phyloP scores from a whole-genome alignment of 176 grass and related monocot species.

The Phoenix roebelenii region DNA sequence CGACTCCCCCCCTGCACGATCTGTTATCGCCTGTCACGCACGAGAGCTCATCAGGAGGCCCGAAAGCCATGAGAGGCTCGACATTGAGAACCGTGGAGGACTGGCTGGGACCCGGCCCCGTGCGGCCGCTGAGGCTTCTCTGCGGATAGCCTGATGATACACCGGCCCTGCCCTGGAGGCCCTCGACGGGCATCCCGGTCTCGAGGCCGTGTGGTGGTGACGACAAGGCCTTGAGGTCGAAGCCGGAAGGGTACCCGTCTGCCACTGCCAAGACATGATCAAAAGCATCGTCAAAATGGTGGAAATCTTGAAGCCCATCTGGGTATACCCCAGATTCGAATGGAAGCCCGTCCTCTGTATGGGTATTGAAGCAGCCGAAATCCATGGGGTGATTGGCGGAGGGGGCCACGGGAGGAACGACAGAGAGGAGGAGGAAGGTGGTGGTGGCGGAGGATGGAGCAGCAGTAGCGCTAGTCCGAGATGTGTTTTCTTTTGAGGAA shows the following conservation, averaged over 20 bases:
- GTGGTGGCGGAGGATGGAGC: too few relatives aligned
- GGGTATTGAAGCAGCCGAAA: slow-evolving; percentile 35
- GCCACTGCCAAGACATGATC: not conserved
- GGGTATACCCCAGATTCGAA: slow-evolving; percentile 26
- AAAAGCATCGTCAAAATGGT: slow-evolving; percentile 25
- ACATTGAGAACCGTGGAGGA: not conserved
- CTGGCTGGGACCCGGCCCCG: not conserved
- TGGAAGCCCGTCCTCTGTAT: slow-evolving; percentile 12
- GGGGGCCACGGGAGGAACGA: too few relatives aligned
- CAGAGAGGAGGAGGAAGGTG: too few relatives aligned
- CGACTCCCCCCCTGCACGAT: slow-evolving; percentile 12
- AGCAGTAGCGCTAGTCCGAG: too few relatives aligned
- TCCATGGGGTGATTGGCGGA: slow-evolving; percentile 28
- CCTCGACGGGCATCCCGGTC: too few relatives aligned
- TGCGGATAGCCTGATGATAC: not conserved
- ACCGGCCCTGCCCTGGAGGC: not conserved
- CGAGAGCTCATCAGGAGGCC: slow-evolving; percentile 27
- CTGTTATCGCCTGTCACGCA: slow-evolving; percentile 12
- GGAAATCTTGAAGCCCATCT: slow-evolving; percentile 6
- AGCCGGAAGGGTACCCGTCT: slow-evolving; percentile 2
- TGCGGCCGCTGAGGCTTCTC: not conserved
- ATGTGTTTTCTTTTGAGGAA: too few relatives aligned
- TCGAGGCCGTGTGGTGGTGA: slow-evolving; percentile 11
- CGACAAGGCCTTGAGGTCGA: not conserved
- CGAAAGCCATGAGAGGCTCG: slow-evolving; percentile 15